These are phyloP conservation scores for Huntiella bhutanensis DNA, from an alignment of 2,329 filamentous ascomycete species.

Conservation along the genomic window DNA sequence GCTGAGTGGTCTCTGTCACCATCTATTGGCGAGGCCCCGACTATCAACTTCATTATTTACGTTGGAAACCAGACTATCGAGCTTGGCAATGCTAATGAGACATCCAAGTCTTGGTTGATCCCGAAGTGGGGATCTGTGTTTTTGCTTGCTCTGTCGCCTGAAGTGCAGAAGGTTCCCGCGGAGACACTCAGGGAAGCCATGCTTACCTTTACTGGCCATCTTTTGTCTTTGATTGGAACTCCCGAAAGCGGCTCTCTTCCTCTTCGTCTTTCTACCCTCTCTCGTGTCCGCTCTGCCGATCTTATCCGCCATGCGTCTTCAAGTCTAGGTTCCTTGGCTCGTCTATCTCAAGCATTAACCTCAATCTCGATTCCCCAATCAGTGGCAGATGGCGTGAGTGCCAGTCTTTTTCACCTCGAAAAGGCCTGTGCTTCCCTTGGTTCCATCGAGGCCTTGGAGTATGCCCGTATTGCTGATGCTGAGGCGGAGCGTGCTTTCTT, in stretches of 20 bases:
- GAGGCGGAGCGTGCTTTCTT: conserved; percentile 93
- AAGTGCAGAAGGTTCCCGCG: conserved; percentile 34
- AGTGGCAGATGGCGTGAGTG: conserved; percentile 70
- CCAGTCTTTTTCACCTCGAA: conserved; percentile 59
- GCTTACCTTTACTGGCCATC: conserved; percentile 76
- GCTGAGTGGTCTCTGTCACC: conserved; percentile 94
- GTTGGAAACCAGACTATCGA: conserved; percentile 60
- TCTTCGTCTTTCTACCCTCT: conserved; percentile 65
- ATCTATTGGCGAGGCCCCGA: conserved; percentile 81
- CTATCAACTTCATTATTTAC: conserved; percentile 89
- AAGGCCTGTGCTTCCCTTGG: conserved; percentile 56
- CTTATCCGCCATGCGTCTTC: conserved; percentile 79
- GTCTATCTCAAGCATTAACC: conserved; percentile 63
- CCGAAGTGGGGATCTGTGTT: conserved; percentile 80
- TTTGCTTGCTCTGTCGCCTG: conserved; percentile 29
- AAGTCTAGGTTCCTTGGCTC: conserved; percentile 79
- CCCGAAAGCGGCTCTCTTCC: conserved; percentile 70
- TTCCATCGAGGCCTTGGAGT: conserved; percentile 47
- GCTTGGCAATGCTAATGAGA: conserved; percentile 20
- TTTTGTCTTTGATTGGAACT: conserved; percentile 71
- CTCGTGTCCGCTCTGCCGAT: conserved; percentile 68
- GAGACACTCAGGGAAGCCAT: conserved; percentile 60
- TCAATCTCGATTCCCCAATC: conserved; percentile 80
- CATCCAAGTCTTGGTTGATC: conserved; percentile 62
- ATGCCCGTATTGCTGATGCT: conserved; percentile 68